phyloP scores from a whole-genome alignment of 805 yeast species.

The Ogataea naganishii region DNA sequence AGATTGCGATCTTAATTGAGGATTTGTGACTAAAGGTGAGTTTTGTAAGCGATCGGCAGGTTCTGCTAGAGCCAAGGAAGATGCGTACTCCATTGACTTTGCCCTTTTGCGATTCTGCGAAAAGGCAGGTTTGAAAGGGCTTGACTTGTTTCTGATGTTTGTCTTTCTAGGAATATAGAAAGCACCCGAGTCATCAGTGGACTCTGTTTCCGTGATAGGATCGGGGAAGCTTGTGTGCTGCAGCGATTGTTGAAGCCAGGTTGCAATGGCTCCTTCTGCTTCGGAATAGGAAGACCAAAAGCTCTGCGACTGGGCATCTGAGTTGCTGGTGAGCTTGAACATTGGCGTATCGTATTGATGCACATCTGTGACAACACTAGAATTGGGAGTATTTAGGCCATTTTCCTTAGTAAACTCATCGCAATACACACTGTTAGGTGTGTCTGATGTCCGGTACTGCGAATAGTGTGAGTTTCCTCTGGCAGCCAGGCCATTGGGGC shows the following conservation, averaged over 20 bases:
- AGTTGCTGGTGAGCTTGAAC: no score
- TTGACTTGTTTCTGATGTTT: neutral
- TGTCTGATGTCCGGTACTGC: no score
- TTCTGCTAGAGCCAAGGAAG: slow-evolving; percentile 1
- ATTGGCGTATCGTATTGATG: no score
- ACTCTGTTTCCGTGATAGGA: neutral
- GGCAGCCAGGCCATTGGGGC: no score
- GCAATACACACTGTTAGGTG: no score
- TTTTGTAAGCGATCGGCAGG: neutral
- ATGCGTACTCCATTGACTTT: slow-evolving; percentile 2
- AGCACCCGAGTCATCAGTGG: neutral
- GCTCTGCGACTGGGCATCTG: no score
- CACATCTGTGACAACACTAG: no score
- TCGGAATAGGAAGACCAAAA: slow-evolving; percentile 16
- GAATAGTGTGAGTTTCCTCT: no score
- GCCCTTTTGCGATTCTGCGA: slow-evolving; percentile 1
- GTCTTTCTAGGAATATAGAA: neutral
- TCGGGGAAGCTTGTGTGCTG: neutral
- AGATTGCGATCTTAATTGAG: neutral
- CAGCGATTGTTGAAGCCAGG: slow-evolving; percentile 14
- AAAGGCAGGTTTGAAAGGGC: neutral
- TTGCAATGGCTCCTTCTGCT: slow-evolving; percentile 16
- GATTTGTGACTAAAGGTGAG: neutral
- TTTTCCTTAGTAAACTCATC: no score
- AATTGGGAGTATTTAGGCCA: no score